A percentile compares a stretch with the other conserved stretches of the same genome.
phyloP scores from a whole-genome alignment of 225 moss, liverwort and hornwort species.

The Marchantia paleacea region DNA sequence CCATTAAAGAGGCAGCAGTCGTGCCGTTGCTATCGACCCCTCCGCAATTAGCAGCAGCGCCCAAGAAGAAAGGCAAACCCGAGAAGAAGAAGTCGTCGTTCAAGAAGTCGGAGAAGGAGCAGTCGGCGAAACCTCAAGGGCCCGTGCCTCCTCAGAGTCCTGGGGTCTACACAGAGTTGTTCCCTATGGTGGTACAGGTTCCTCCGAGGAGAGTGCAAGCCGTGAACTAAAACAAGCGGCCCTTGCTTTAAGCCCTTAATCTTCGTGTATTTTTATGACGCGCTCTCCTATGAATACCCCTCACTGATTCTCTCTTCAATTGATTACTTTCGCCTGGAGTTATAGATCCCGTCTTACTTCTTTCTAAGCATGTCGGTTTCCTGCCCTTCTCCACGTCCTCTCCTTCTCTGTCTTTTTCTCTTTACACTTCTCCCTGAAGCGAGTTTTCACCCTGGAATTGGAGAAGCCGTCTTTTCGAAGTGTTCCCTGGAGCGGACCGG shows the following conservation, averaged over 20 bases:
- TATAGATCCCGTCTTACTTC: not conserved
- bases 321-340: not conserved
- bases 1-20: slow-evolving; percentile 13
- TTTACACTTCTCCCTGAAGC: not conserved
- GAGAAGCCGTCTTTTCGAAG: not conserved
- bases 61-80: slow-evolving; percentile 3
- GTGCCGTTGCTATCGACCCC: not conserved
- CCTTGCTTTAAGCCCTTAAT: not conserved
- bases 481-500: not conserved
- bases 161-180: slow-evolving; percentile 9
- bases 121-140: not conserved
- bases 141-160: not conserved
- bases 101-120: slow-evolving; percentile 9
- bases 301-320: not conserved
- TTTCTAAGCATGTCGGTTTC: not conserved
- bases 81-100: slow-evolving; percentile 1
- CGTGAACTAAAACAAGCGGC: slow-evolving; percentile 10
- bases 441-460: not conserved
- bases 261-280: slow-evolving; percentile 14
- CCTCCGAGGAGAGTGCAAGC: slow-evolving; percentile 18
- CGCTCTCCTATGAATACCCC: not conserved
- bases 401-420: not conserved
- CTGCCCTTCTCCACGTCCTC: not conserved
- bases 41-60: not conserved
- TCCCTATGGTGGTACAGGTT: slow-evolving; percentile 9